phyloP scores from a whole-genome alignment of 306 rosid species.

The Vigna angularis region DNA sequence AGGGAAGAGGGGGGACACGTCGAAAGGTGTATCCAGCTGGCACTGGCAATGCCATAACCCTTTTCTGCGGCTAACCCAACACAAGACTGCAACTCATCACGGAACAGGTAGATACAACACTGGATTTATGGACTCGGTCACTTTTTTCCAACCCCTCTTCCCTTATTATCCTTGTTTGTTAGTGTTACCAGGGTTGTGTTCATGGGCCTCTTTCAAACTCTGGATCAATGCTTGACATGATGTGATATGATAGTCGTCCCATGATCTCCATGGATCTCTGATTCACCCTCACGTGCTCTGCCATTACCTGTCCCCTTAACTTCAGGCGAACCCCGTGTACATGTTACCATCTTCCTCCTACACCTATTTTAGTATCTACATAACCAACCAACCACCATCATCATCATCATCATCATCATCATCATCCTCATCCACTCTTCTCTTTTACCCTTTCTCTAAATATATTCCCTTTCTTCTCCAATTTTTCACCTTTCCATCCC shows the following conservation, averaged over 20 bases:
- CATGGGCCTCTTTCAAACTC: no score
- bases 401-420: no score
- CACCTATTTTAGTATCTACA: not conserved
- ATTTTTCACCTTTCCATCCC: not conserved
- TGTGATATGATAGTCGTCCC: not conserved
- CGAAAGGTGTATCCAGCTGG: constrained; percentile 58
- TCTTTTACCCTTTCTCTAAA: not conserved
- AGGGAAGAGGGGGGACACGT: constrained; percentile 50
- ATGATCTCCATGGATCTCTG: constrained; percentile 32
- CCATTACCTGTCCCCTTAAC: constrained; percentile 48
- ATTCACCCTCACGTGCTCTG: constrained; percentile 52
- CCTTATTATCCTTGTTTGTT: not conserved
- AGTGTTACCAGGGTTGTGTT: no score
- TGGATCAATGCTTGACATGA: no score
- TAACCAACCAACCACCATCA: constrained; percentile 37
- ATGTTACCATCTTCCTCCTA: constrained; percentile 45
- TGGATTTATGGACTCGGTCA: constrained; percentile 14
- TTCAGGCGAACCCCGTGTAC: constrained; percentile 47
- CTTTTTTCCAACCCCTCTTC: not conserved
- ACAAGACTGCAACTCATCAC: constrained; percentile 21
- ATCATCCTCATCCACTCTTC: not conserved
- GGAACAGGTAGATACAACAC: constrained; percentile 1
- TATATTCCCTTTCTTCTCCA: not conserved
- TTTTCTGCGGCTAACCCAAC: constrained; percentile 38
- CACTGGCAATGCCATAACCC: constrained; percentile 51